Conservation (phyloP, 306 rosid genomes). For the Vigna radiata region DNA sequence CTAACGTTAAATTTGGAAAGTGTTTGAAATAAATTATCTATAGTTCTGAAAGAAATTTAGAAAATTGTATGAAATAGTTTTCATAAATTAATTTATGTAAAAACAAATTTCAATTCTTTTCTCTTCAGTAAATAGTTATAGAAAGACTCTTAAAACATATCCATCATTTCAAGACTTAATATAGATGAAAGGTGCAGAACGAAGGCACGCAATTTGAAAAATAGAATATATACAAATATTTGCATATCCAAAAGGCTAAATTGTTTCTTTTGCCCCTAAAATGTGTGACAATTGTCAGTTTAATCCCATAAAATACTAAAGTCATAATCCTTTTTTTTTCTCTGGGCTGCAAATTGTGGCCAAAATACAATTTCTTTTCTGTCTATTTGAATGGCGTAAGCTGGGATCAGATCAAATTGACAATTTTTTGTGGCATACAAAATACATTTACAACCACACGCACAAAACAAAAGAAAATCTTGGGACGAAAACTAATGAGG, state of each 20-base stretch:
- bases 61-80: no score
- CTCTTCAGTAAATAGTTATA: no score
- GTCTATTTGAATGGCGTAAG: constrained; percentile 18
- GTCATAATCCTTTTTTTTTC: neutral
- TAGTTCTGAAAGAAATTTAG: no score
- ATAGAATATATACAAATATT: constrained; percentile 36
- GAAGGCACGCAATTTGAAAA: constrained; percentile 5
- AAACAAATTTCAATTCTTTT: no score
- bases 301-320: constrained; percentile 9
- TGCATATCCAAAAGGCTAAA: neutral
- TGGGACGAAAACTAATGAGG: neutral
- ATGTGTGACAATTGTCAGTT: constrained; percentile 1
- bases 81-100: no score
- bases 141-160: no score
- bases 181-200: constrained; percentile 33
- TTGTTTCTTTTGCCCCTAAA: constrained; percentile 2
- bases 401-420: constrained; percentile 26
- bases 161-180: neutral
- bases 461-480: neutral
- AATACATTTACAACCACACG: constrained; percentile 25
- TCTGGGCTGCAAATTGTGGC: constrained; percentile 18
- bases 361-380: neutral
- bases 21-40: no score
- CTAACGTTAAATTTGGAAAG: no score
- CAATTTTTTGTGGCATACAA: constrained; percentile 3